phyloP scores from a whole-genome alignment of 129 eudicot species.

The Pseudognaphalium luteoalbum region DNA sequence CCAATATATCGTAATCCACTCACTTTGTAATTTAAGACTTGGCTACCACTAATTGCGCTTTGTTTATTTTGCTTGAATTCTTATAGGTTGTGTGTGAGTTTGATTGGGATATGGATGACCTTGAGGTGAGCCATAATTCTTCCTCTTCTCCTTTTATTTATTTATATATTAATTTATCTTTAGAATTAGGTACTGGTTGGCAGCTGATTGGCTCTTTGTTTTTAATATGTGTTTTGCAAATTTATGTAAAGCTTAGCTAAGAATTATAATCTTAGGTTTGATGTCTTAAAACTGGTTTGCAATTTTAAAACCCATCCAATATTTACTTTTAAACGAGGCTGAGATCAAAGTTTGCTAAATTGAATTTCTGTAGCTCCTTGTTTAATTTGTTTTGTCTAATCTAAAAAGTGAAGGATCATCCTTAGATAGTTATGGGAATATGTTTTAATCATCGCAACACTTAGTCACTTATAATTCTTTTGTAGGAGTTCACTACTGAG shows the following conservation, averaged over 20 bases:
- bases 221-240: background rate
- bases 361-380: background rate
- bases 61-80: conserved; percentile 4
- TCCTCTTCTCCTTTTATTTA: background rate
- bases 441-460: background rate
- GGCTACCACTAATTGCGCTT: conserved; percentile 4
- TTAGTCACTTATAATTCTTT: background rate
- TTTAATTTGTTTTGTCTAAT: background rate
- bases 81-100: conserved; percentile 71
- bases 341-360: background rate
- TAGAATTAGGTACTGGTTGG: background rate
- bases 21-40: background rate
- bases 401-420: background rate
- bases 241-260: background rate
- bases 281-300: background rate
- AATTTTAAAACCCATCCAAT: background rate
- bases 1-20: background rate
- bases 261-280: background rate
- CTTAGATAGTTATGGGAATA: background rate
- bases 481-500: conserved; percentile 74
- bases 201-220: background rate
- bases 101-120: conserved; percentile 89
- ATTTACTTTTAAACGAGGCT: background rate
- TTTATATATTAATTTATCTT: background rate
- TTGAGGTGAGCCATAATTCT: conserved; percentile 54